phyloP scores from a whole-genome alignment of 306 rosid species.

The Inga laurina region DNA sequence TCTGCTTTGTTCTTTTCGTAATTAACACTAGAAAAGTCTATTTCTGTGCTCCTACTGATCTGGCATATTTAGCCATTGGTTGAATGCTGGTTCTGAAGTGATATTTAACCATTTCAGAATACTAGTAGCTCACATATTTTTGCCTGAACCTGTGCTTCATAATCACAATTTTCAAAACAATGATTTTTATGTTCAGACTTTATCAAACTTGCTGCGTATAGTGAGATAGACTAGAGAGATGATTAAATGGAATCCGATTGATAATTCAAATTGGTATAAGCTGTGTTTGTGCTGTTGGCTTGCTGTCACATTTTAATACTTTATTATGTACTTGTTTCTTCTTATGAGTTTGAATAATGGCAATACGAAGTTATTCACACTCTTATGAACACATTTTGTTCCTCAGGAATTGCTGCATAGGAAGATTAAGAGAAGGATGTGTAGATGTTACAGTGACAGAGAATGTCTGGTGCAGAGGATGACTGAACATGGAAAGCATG shows the following conservation, averaged over 20 bases:
- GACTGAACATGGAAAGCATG: slow-evolving; percentile 36
- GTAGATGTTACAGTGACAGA: slow-evolving; percentile 41
- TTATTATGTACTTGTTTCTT: neutral
- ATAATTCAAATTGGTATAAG: slow-evolving; percentile 9
- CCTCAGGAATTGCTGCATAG: slow-evolving; percentile 81
- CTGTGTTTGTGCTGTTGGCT: slow-evolving; percentile 7
- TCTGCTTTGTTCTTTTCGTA: neutral
- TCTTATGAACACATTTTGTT: slow-evolving; percentile 29
- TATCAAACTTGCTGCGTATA: neutral
- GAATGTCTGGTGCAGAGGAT: slow-evolving; percentile 48
- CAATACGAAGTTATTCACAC: slow-evolving; percentile 17
- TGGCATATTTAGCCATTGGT: slow-evolving; percentile 13
- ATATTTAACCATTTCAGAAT: slow-evolving; percentile 20
- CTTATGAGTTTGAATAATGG: neutral
- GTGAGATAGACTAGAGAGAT: slow-evolving; percentile 9
- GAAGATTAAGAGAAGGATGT: slow-evolving; percentile 44
- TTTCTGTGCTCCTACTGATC: slow-evolving; percentile 18
- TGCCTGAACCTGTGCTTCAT: neutral
- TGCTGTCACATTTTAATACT: slow-evolving; percentile 3
- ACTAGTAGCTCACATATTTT: neutral
- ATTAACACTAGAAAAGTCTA: neutral
- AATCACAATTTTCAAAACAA: neutral
- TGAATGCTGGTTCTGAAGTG: slow-evolving; percentile 29
- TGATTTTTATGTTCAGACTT: neutral
- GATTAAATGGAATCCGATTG: neutral